Conservation (phyloP, 202 grass and related monocot species). For the Schoenoplectus triqueter region DNA sequence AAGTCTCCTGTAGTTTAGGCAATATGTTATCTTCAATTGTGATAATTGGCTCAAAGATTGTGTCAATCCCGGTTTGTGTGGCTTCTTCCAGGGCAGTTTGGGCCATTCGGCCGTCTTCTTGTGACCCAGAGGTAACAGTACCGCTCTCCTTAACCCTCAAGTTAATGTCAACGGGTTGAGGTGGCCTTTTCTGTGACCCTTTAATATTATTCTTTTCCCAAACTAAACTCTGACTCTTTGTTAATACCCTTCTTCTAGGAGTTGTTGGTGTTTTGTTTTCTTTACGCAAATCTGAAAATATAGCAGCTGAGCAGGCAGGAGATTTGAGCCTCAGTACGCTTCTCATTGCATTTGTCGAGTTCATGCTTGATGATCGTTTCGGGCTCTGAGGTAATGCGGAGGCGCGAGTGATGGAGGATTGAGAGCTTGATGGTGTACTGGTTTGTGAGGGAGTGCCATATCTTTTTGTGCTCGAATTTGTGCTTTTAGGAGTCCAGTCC, state of each 20-base stretch:
- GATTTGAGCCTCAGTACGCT: constrained; percentile 25
- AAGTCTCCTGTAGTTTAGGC: not conserved
- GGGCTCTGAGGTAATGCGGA: constrained; percentile 33
- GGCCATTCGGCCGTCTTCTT: not conserved
- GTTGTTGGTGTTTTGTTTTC: constrained; percentile 57
- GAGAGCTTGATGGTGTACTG: constrained; percentile 22
- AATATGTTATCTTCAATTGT: constrained; percentile 28
- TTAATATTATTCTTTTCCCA: constrained; percentile 52
- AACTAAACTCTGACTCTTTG: constrained; percentile 47
- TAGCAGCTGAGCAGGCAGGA: constrained; percentile 43
- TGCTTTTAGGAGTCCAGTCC: constrained; percentile 42
- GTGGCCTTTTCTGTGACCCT: constrained; percentile 33
- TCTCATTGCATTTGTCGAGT: not conserved
- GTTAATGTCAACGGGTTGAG: constrained; percentile 2
- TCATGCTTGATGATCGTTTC: constrained; percentile 37
- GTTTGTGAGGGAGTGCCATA: constrained; percentile 5
- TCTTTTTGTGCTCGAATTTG: constrained; percentile 30
- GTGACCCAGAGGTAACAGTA: not conserved
- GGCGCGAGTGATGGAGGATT: constrained; percentile 28
- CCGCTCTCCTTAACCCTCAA: constrained; percentile 19
- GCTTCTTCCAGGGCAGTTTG: constrained; percentile 6
- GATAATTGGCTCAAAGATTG: constrained; percentile 8
- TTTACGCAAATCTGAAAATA: constrained; percentile 48
- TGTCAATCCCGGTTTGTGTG: not conserved
- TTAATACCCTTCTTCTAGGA: constrained; percentile 25